These are phyloP conservation scores for Plasmodium gallinaceum DNA, from an alignment of 169 alveolate genomes.

Conservation along the genomic window DNA sequence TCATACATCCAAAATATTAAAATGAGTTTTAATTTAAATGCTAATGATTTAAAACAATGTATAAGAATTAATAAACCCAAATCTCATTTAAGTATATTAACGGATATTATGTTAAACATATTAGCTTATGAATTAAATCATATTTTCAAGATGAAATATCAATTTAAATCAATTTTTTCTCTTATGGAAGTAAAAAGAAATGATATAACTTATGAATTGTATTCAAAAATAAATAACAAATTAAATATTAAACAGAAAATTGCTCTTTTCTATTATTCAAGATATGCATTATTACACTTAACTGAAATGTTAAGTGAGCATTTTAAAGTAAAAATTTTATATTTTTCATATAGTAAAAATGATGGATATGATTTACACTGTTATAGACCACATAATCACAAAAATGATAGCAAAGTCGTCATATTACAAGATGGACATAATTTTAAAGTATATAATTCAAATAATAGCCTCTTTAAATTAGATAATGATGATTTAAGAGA, in stretches of 20 bases:
- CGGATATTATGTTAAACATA: constrained; percentile 41
- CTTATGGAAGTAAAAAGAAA: constrained; percentile 13
- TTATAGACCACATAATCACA: constrained; percentile 10
- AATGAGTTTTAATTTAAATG: constrained; percentile 25
- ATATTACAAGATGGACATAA: constrained; percentile 36
- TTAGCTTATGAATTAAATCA: constrained; percentile 66
- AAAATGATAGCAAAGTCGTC: constrained; percentile 12
- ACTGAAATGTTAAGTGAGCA: constrained; percentile 63
- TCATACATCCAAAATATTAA: constrained; percentile 20
- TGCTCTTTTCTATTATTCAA: constrained; percentile 67
- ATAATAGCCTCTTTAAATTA: constrained; percentile 5
- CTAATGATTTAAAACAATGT: constrained; percentile 46
- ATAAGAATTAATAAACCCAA: neutral
- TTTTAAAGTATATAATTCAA: constrained; percentile 26
- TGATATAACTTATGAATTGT: constrained; percentile 19
- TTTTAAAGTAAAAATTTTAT: constrained; percentile 43
- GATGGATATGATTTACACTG: constrained; percentile 42
- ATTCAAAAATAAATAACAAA: constrained; percentile 32
- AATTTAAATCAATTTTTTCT: constrained; percentile 41
- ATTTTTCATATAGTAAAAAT: constrained; percentile 20
- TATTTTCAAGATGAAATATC: constrained; percentile 17
- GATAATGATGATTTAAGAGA: constrained; percentile 32
- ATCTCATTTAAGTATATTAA: constrained; percentile 31
- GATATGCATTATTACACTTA: constrained; percentile 30
- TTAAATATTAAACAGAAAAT: constrained; percentile 34